Percentiles rank a stretch among this genome's conserved stretches.
Conservation (phyloP, 768 basidiomycete species). For the Cystobasidiopsis lactophilus region DNA sequence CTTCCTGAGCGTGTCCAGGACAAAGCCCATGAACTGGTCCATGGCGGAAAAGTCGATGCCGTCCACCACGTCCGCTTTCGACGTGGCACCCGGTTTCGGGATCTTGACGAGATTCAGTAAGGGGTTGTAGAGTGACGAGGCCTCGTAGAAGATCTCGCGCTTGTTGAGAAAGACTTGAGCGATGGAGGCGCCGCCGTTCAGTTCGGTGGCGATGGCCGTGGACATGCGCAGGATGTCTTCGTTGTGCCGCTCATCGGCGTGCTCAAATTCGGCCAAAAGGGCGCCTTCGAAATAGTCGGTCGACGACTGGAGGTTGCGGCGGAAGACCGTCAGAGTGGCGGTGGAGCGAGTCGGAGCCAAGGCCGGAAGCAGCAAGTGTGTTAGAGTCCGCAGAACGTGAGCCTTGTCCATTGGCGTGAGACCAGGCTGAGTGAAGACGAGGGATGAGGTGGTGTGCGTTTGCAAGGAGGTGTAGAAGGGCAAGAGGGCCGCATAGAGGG, state of each 20-base stretch:
- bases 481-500: constrained; percentile 25
- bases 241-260: constrained; percentile 50
- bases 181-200: constrained; percentile 62
- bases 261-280: constrained; percentile 69
- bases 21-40: constrained; percentile 62
- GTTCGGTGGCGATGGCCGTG: constrained; percentile 29
- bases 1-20: constrained; percentile 41
- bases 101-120: constrained; percentile 38
- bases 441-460: constrained; percentile 40
- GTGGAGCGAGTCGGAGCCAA: constrained; percentile 53
- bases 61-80: constrained; percentile 21
- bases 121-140: constrained; percentile 46
- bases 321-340: constrained; percentile 30
- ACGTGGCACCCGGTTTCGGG: constrained; percentile 18
- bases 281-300: constrained; percentile 73
- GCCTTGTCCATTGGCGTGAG: constrained; percentile 28
- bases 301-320: constrained; percentile 45
- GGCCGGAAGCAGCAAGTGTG: constrained; percentile 38
- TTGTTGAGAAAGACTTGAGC: constrained; percentile 91
- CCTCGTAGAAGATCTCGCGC: constrained; percentile 76
- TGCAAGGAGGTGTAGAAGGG: constrained; percentile 28
- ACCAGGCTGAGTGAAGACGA: constrained; percentile 41
- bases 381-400: constrained; percentile 46
- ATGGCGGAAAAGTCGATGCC: constrained; percentile 72
- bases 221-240: constrained; percentile 66